Conservation (phyloP, 345 rosid species). For the Dovyalis caffra region DNA sequence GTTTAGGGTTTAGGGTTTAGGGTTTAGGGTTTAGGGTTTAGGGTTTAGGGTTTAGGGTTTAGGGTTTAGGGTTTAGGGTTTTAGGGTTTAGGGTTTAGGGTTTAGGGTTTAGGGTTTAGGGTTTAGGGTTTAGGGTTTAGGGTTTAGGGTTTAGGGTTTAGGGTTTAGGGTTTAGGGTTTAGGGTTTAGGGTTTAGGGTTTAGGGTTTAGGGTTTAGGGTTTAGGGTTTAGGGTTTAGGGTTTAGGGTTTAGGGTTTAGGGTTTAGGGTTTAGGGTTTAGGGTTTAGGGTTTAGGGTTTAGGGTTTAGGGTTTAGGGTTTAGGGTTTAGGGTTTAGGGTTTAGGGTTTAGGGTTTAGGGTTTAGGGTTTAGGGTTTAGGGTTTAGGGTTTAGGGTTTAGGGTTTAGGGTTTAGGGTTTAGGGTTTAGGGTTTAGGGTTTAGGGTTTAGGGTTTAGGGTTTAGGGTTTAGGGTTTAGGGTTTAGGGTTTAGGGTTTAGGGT, state of each 20-base stretch:
- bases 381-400: conserved; percentile 7
- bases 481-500: conserved; percentile 25
- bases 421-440: conserved; percentile 18
- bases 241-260: conserved; percentile 16
- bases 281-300: conserved; percentile 26
- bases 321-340: conserved; percentile 26
- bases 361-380: conserved; percentile 19
- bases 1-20: conserved; percentile 13
- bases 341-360: conserved; percentile 15
- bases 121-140: neutral
- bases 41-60: conserved; percentile 1
- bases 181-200: neutral
- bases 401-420: conserved; percentile 21
- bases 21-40: neutral
- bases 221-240: conserved; percentile 17
- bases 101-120: neutral
- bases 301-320: conserved; percentile 16
- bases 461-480: conserved; percentile 20
- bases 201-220: neutral
- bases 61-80: neutral
- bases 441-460: conserved; percentile 18
- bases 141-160: neutral
- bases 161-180: neutral
- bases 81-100: neutral
- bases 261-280: conserved; percentile 24